Percentiles rank a stretch among this genome's conserved stretches.
Conservation (phyloP, 164 flowering plant species). For the Berberis vulgaris region DNA sequence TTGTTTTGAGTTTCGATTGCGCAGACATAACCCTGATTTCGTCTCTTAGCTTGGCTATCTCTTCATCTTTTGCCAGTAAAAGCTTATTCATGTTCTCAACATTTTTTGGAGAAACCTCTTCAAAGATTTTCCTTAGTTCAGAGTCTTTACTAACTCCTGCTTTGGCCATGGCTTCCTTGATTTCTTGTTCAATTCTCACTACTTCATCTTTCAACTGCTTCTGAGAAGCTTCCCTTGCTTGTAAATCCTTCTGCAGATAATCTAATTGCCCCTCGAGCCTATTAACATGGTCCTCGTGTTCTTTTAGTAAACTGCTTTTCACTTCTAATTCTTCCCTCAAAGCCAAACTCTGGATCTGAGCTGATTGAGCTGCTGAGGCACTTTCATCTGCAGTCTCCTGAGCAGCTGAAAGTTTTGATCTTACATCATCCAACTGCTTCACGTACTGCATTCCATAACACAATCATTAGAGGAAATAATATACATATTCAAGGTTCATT, state of each 20-base stretch:
- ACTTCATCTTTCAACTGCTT: constrained; percentile 83
- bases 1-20: constrained; percentile 81
- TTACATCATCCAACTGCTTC: constrained; percentile 54
- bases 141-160: constrained; percentile 62
- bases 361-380: constrained; percentile 69
- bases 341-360: constrained; percentile 57
- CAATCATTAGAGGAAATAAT: too few species aligned
- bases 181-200: constrained; percentile 65
- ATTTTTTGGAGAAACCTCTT: constrained; percentile 72
- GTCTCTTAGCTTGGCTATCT: constrained; percentile 68
- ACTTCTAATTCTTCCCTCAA: constrained; percentile 63
- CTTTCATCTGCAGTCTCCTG: constrained; percentile 71
- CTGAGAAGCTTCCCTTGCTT: constrained; percentile 71
- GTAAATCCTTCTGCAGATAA: constrained; percentile 69
- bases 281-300: constrained; percentile 66
- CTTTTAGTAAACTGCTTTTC: constrained; percentile 50
- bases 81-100: constrained; percentile 67
- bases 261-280: constrained; percentile 71
- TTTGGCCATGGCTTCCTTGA: constrained; percentile 64
- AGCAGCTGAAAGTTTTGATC: constrained; percentile 49
- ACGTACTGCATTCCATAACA: constrained; percentile 35
- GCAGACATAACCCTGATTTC: constrained; percentile 79
- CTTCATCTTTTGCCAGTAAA: constrained; percentile 69
- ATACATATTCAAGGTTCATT: too few species aligned
- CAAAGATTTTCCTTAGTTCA: constrained; percentile 58